Percentiles rank a stretch among this genome's conserved stretches.
Conservation (phyloP, 352 stramenopile species). For the Thalassiosira sp. region DNA sequence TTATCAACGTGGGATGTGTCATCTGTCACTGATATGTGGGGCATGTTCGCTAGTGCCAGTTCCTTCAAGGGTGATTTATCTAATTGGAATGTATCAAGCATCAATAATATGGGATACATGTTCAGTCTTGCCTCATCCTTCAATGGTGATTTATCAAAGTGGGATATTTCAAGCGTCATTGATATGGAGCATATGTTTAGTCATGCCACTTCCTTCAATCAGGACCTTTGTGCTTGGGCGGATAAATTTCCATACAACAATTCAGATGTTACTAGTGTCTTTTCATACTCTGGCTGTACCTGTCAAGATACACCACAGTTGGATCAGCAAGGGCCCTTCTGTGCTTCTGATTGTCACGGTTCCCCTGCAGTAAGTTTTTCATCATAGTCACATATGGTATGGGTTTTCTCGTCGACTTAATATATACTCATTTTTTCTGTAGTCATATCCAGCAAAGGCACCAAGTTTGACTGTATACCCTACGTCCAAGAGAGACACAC, state of each 20-base stretch:
- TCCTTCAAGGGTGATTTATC: conserved; percentile 7
- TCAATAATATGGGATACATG: conserved; percentile 5
- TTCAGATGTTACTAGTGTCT: not conserved
- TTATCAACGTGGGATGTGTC: conserved; percentile 23
- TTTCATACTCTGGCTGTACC: conserved; percentile 3
- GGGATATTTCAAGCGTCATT: conserved; percentile 19
- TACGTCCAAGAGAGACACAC: no score
- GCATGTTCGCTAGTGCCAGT: conserved; percentile 11
- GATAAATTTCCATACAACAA: conserved; percentile 10
- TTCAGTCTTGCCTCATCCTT: conserved; percentile 12
- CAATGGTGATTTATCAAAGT: conserved; percentile 21
- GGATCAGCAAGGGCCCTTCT: conserved; percentile 1
- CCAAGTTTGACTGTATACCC: no score
- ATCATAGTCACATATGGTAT: no score
- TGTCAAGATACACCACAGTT: not conserved
- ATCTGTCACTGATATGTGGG: conserved; percentile 4
- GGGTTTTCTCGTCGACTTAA: no score
- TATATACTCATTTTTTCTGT: no score
- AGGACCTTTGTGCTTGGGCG: conserved; percentile 14
- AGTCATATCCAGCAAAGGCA: no score
- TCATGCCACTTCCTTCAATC: conserved; percentile 13
- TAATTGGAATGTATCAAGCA: conserved; percentile 25
- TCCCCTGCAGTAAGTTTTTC: not conserved
- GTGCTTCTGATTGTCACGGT: not conserved
- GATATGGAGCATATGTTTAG: conserved; percentile 15